phyloP scores from a whole-genome alignment of 2,329 filamentous ascomycete genomes.

The Didymella keratinophila region DNA sequence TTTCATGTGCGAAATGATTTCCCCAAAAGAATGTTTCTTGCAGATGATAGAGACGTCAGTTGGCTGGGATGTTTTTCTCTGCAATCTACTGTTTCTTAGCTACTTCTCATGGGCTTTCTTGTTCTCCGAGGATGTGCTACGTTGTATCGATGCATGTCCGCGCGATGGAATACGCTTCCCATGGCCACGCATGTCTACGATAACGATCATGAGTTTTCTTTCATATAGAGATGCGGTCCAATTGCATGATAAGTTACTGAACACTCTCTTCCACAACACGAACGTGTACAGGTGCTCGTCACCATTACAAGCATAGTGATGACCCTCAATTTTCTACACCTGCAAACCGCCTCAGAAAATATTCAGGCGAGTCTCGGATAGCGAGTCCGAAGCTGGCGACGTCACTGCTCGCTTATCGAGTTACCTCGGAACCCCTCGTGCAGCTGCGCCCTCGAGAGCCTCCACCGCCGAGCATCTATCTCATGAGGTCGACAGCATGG shows the following conservation, averaged over 20 bases:
- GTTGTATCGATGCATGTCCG: conserved; percentile 47
- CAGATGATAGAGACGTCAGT: conserved; percentile 49
- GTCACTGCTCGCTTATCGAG: conserved; percentile 24
- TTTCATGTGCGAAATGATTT: conserved; percentile 52
- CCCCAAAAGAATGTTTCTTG: conserved; percentile 47
- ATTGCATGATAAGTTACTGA: conserved; percentile 45
- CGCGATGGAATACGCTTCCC: conserved; percentile 44
- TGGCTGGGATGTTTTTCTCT: conserved; percentile 39
- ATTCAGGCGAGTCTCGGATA: background rate
- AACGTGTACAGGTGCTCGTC: background rate
- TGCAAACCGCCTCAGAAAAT: background rate
- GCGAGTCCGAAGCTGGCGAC: conserved; percentile 5
- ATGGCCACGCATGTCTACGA: conserved; percentile 48
- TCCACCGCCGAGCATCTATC: conserved; percentile 15
- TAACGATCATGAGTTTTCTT: conserved; percentile 51
- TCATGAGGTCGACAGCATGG: conserved; percentile 42
- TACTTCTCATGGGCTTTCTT: conserved; percentile 39
- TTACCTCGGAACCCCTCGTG: conserved; percentile 25
- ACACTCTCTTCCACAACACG: background rate
- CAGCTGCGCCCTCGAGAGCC: conserved; percentile 12
- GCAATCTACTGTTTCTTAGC: conserved; percentile 47
- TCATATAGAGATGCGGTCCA: conserved; percentile 49
- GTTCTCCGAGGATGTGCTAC: conserved; percentile 43
- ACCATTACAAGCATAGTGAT: background rate
- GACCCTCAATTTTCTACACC: background rate